Conservation (phyloP, 345 rosid genomes). For the Pistacia vera region DNA sequence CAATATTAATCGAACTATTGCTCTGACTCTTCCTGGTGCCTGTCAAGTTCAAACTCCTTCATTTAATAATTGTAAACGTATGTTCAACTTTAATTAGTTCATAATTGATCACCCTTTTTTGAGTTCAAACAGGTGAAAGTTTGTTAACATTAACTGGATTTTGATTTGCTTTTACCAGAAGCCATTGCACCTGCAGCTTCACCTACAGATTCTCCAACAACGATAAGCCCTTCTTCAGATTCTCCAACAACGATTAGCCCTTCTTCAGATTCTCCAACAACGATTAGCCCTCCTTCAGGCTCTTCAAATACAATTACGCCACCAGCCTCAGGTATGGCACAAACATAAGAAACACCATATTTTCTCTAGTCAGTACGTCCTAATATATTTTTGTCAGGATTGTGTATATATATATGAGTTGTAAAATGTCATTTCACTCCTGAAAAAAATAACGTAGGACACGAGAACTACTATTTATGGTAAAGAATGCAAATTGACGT, state of each 20-base stretch:
- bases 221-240: too few species aligned
- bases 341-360: background rate
- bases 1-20: conserved; percentile 64
- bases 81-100: background rate
- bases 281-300: conserved; percentile 35
- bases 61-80: conserved; percentile 63
- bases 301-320: conserved; percentile 28
- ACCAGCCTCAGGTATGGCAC: conserved; percentile 48
- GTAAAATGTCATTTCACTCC: too few species aligned
- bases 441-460: too few species aligned
- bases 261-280: conserved; percentile 34
- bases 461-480: too few species aligned
- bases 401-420: too few species aligned
- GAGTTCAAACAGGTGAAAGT: background rate
- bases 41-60: conserved; percentile 68
- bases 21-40: conserved; percentile 63
- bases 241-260: conserved; percentile 7
- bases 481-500: background rate
- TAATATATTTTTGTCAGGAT: too few species aligned
- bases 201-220: conserved; percentile 33
- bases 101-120: background rate
- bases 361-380: too few species aligned
- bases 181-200: conserved; percentile 43
- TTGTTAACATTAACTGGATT: background rate
- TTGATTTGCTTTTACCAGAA: conserved; percentile 32